A percentile compares a stretch with the other conserved stretches of the same genome.
These are phyloP conservation scores for Tuber indicum DNA, from an alignment of 495 filamentous ascomycete species.

Conservation along the genomic window DNA sequence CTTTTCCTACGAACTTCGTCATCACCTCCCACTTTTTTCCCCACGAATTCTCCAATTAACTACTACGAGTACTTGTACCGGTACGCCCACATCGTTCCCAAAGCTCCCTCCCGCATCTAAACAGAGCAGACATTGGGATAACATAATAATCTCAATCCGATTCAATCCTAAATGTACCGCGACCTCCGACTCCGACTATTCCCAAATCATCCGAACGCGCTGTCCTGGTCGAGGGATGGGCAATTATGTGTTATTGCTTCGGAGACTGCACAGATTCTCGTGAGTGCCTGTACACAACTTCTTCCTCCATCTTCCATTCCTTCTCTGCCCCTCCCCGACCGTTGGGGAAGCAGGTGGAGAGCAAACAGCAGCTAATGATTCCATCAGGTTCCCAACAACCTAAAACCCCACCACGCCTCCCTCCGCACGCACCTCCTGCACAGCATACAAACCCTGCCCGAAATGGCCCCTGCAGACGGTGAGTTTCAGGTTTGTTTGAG, in stretches of 20 bases:
- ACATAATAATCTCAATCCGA: not conserved
- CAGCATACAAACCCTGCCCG: not conserved
- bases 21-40: not conserved
- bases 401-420: not conserved
- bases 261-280: conserved; percentile 55
- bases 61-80: not conserved
- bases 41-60: not conserved
- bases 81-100: not conserved
- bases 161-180: conserved; percentile 23
- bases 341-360: not conserved
- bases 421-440: not conserved
- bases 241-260: conserved; percentile 56
- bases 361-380: conserved; percentile 7
- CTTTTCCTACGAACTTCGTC: not conserved
- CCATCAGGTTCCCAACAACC: conserved; percentile 9
- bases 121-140: not conserved
- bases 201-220: conserved; percentile 46
- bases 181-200: conserved; percentile 44
- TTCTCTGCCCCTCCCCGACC: conserved; percentile 4
- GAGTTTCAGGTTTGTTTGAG: conserved; percentile 4
- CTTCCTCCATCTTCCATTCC: not conserved
- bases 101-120: not conserved
- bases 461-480: conserved; percentile 1
- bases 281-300: conserved; percentile 28
- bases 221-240: conserved; percentile 59